A percentile compares a stretch with the other conserved stretches of the same genome.
Evolutionary conservation across 495 filamentous ascomycete genomes (phyloP).

Genomic region (Penicillium maclennaniae): DNA sequence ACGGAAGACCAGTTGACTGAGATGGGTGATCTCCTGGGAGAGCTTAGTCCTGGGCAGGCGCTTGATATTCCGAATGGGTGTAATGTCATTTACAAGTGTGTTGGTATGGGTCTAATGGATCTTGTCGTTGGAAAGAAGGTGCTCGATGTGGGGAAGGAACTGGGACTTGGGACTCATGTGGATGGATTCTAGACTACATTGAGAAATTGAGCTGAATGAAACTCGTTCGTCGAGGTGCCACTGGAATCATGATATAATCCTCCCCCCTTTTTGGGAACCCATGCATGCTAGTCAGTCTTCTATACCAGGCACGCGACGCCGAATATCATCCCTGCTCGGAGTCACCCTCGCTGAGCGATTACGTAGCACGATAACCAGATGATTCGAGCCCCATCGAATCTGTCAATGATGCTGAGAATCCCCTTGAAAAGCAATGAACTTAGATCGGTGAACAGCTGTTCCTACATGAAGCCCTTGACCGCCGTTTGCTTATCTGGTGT

Average conservation of each 20-base stretch:
- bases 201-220: not conserved
- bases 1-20: constrained; percentile 69
- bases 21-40: constrained; percentile 75
- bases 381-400: not conserved
- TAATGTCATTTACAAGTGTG: constrained; percentile 62
- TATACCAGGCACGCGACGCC: too few species aligned
- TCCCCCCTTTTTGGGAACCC: too few species aligned
- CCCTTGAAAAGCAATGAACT: not conserved
- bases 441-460: not conserved
- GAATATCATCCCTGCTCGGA: too few species aligned
- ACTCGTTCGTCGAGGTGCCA: too few species aligned
- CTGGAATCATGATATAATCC: too few species aligned
- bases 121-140: constrained; percentile 61
- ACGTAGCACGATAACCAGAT: not conserved
- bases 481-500: not conserved
- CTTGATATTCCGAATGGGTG: constrained; percentile 39
- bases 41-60: constrained; percentile 20
- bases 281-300: too few species aligned
- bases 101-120: constrained; percentile 49
- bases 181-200: constrained; percentile 54
- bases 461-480: not conserved
- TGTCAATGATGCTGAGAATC: not conserved
- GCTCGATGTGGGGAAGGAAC: constrained; percentile 65
- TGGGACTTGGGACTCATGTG: constrained; percentile 64
- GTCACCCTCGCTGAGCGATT: too few species aligned